phyloP scores from a whole-genome alignment of 371 early-diverging fungal genomes.

The Zychaea mexicana region DNA sequence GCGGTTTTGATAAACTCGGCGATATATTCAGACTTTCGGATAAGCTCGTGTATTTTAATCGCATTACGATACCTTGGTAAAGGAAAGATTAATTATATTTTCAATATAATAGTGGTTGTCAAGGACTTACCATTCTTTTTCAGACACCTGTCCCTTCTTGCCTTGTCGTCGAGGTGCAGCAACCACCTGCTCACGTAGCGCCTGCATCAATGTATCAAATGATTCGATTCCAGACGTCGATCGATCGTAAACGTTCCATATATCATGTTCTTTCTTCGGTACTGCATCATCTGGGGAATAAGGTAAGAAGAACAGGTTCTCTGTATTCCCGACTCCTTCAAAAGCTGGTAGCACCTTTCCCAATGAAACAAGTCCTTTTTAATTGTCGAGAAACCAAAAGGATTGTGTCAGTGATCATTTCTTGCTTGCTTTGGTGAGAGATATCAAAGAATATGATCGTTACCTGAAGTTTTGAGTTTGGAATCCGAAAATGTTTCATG shows the following conservation, averaged over 20 bases:
- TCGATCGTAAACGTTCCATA: constrained; percentile 4
- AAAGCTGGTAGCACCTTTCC: constrained; percentile 29
- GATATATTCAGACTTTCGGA: constrained; percentile 42
- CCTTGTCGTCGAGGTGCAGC: constrained; percentile 48
- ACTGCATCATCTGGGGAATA: constrained; percentile 8
- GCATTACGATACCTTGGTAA: constrained; percentile 42
- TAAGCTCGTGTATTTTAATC: constrained; percentile 37
- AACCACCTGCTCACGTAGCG: constrained; percentile 52
- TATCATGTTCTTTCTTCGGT: neutral
- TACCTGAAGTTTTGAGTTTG: constrained; percentile 48
- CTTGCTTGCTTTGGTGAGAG: neutral
- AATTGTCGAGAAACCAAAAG: too few relatives aligned
- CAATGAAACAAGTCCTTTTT: constrained; percentile 32
- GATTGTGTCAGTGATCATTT: neutral
- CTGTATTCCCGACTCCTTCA: neutral
- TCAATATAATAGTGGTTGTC: neutral
- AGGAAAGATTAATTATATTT: neutral
- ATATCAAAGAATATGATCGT: neutral
- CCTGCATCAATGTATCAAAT: constrained; percentile 29
- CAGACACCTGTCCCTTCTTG: constrained; percentile 52
- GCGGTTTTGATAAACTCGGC: constrained; percentile 24
- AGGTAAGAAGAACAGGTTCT: constrained; percentile 41
- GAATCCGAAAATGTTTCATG: constrained; percentile 35
- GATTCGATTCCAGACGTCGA: constrained; percentile 22
- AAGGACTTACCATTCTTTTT: constrained; percentile 48